phyloP scores from a whole-genome alignment of 108 stramenopile species.

The Seminavis robusta region DNA sequence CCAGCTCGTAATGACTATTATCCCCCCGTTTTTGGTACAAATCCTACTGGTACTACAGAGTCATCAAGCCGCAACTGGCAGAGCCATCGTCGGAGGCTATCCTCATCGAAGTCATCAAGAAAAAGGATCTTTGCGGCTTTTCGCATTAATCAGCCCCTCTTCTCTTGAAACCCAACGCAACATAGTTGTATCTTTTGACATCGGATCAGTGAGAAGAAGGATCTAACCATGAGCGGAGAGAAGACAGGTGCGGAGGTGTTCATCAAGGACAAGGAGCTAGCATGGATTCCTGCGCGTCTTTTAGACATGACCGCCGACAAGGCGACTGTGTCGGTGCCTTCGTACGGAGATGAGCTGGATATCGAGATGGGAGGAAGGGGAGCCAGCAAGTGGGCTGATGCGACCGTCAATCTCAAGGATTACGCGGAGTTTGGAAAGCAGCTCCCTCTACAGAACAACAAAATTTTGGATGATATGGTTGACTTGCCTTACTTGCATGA shows the following conservation, averaged over 20 bases:
- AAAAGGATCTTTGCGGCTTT: no score
- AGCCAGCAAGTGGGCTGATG: slow-evolving; percentile 57
- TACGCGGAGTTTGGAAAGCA: slow-evolving; percentile 51
- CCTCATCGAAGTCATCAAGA: no score
- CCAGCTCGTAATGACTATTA: no score
- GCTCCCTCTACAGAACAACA: slow-evolving; percentile 67
- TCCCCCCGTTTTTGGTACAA: no score
- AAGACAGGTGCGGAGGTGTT: slow-evolving; percentile 49
- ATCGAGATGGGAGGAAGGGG: slow-evolving; percentile 52
- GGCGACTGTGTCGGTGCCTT: slow-evolving; percentile 33
- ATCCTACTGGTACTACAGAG: no score
- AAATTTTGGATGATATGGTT: slow-evolving; percentile 78
- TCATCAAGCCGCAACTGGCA: no score
- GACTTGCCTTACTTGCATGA: slow-evolving; percentile 91
- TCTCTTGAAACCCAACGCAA: no score
- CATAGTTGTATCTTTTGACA: no score
- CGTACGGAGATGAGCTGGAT: slow-evolving; percentile 37
- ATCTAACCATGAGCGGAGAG: no score
- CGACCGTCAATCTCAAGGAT: slow-evolving; percentile 25
- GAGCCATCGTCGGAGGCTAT: no score
- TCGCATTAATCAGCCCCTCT: no score
- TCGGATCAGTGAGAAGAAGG: no score
- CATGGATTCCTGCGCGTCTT: slow-evolving; percentile 68
- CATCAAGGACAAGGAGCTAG: slow-evolving; percentile 62
- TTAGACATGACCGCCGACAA: slow-evolving; percentile 21